These are phyloP conservation scores for Agaricus blazei DNA, from an alignment of 768 basidiomycete genomes.

Conservation along the genomic window DNA sequence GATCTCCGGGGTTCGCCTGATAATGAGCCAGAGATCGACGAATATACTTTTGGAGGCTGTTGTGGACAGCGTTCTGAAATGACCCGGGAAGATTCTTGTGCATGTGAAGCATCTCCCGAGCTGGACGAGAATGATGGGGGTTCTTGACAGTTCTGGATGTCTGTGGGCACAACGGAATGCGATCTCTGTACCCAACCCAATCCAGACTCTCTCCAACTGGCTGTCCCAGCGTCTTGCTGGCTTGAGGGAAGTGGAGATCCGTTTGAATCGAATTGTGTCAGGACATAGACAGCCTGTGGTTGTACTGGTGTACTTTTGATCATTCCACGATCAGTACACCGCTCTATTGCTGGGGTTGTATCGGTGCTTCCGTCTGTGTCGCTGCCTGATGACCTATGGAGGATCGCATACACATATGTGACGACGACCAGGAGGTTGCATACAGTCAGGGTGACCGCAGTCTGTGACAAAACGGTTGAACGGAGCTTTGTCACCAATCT, in stretches of 20 bases:
- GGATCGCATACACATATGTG: constrained; percentile 2
- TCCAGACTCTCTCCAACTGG: neutral
- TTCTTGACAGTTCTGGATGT: neutral
- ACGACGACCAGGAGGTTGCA: constrained; percentile 6
- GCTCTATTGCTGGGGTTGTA: neutral
- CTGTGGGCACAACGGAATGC: neutral
- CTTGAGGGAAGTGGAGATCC: neutral
- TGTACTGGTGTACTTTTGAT: neutral
- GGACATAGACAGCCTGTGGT: neutral
- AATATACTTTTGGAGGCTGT: neutral
- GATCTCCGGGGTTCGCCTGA: too few species aligned
- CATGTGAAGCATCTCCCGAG: neutral
- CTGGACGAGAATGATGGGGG: neutral
- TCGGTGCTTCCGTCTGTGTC: neutral
- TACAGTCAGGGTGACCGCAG: constrained; percentile 1
- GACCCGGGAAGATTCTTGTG: neutral
- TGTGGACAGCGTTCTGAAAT: neutral
- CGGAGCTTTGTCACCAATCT: neutral
- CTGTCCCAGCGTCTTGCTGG: neutral
- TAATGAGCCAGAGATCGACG: too few species aligned
- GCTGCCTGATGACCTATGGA: neutral
- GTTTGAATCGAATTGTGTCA: constrained; percentile 4
- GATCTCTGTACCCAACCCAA: neutral
- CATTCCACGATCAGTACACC: neutral
- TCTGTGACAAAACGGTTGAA: neutral